These are phyloP conservation scores for Gynandropsis gynandra DNA, from an alignment of 345 rosid genomes.

Conservation along the genomic window DNA sequence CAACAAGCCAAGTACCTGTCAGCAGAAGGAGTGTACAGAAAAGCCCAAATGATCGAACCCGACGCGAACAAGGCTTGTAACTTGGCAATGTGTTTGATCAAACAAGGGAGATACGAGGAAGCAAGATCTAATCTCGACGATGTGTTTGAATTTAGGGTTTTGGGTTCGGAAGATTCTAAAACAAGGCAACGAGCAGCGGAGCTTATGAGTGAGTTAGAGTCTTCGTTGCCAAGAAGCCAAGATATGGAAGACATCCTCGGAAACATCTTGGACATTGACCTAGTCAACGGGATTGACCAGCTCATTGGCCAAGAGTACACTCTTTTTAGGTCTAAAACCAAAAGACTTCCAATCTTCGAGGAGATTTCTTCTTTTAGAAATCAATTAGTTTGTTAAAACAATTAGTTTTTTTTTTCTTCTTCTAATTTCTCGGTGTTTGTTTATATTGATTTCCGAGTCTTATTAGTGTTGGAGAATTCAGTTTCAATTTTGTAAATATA, in stretches of 20 bases:
- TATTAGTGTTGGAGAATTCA: no score
- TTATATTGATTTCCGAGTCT: no score
- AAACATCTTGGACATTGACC: conserved; percentile 43
- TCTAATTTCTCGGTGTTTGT: no score
- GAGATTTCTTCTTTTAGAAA: conserved; percentile 68
- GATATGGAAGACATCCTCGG: conserved; percentile 31
- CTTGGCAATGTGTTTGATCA: conserved; percentile 61
- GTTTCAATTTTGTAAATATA: no score
- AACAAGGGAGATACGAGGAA: conserved; percentile 54
- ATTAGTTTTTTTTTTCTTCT: neutral
- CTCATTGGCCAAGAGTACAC: conserved; percentile 31
- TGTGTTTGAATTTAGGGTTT: conserved; percentile 35
- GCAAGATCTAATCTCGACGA: conserved; percentile 39
- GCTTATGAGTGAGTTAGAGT: conserved; percentile 38
- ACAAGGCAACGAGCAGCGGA: conserved; percentile 52
- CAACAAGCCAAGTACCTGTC: conserved; percentile 70
- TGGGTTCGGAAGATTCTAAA: conserved; percentile 51
- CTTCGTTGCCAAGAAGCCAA: conserved; percentile 15
- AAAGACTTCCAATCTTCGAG: conserved; percentile 82
- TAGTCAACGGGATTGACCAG: conserved; percentile 49
- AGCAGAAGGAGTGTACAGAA: conserved; percentile 77
- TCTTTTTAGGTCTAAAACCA: conserved; percentile 41
- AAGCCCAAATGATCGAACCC: conserved; percentile 82
- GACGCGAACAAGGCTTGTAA: conserved; percentile 88
- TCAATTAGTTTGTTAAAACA: conserved; percentile 44